These are phyloP conservation scores for Exophiala viscosa DNA, from an alignment of 2,329 filamentous ascomycete genomes.

Conservation along the genomic window DNA sequence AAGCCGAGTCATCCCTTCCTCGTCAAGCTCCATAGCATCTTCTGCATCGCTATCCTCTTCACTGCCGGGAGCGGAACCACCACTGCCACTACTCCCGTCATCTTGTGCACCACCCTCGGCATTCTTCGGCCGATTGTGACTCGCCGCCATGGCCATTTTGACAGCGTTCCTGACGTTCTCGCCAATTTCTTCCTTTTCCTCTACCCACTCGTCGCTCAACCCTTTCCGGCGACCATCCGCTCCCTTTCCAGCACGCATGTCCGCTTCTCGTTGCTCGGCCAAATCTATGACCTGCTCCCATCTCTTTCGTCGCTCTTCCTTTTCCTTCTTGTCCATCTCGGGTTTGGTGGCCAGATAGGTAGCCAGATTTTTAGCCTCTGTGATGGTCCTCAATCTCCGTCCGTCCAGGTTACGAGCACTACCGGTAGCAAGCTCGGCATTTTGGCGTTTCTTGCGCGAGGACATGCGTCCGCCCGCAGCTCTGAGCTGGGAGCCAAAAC, in stretches of 20 bases:
- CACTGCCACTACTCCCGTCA: conserved; percentile 36
- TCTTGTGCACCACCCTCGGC: conserved; percentile 38
- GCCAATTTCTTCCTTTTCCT: conserved; percentile 85
- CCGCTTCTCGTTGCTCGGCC: conserved; percentile 77
- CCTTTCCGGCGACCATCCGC: conserved; percentile 54
- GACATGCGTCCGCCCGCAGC: conserved; percentile 98
- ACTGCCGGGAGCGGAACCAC: conserved; percentile 34
- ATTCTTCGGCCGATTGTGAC: conserved; percentile 38
- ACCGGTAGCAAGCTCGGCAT: conserved; percentile 55
- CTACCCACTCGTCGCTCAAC: conserved; percentile 83
- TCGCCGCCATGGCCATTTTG: conserved; percentile 66
- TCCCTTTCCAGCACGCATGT: conserved; percentile 66
- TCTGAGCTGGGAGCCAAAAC: conserved; percentile 94
- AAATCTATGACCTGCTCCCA: conserved; percentile 87
- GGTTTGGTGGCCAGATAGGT: conserved; percentile 95
- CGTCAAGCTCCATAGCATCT: conserved; percentile 30
- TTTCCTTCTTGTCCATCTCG: conserved; percentile 93
- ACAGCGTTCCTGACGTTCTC: conserved; percentile 79
- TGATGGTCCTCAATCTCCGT: conserved; percentile 81
- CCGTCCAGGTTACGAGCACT: conserved; percentile 94
- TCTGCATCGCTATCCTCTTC: conserved; percentile 38
- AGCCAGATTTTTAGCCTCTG: conserved; percentile 89
- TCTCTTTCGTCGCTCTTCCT: conserved; percentile 74
- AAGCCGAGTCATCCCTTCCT: conserved; percentile 25
- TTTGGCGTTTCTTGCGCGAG: conserved; percentile 76